Evolutionary conservation across 805 yeast genomes (phyloP), one percentile per base, ranked within the genome.

Genomic region (Saturnispora ahearnii): DNA sequence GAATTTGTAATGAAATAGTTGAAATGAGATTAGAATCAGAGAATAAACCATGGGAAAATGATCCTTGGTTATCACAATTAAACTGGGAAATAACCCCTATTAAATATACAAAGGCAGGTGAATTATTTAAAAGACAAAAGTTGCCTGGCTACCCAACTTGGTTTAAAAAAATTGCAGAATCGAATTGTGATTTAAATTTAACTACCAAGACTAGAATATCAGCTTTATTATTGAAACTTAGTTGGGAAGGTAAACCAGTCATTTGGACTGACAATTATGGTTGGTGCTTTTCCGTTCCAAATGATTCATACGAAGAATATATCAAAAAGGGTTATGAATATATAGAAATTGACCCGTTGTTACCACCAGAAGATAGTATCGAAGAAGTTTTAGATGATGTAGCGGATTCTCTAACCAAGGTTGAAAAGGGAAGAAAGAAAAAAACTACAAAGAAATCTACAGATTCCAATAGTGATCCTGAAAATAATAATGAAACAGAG

Each of bases 141-240:
- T 61, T 87, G 44, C 95, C 96, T 0, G 98, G 96, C 0, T 87
- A 74, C 58, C 99, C 99, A 0, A 84, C 84, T 56, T 93, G 99
- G 99, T 95, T 87, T 64, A 77, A 84, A 52, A 81, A 79, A 26
- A 60, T 78, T 34, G 67, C 71, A 53, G 72, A 68, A 41, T 64
- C 69, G 21, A 60, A 57, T 12, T 43, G 46, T 10, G 54, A 58
- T 24, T 54, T 87, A 59, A 77, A 72, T 34, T 65, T 93, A 12
- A 79, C 93, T 0, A 77, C 86, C 1, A 75, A 87, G 48, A 74
- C 96, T 0, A 71, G 98, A 55, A 69, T 81, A 4, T 78, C 96
- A 0, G 91, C 97, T 0, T 59, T 90, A 4, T 65, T 93, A 32
- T 71, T 93, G 51, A 78, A 82, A 53, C 69, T 93, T 46, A 77